These are phyloP conservation scores for Suhomyces vadensis DNA, from an alignment of 805 yeast genomes.

Conservation along the genomic window DNA sequence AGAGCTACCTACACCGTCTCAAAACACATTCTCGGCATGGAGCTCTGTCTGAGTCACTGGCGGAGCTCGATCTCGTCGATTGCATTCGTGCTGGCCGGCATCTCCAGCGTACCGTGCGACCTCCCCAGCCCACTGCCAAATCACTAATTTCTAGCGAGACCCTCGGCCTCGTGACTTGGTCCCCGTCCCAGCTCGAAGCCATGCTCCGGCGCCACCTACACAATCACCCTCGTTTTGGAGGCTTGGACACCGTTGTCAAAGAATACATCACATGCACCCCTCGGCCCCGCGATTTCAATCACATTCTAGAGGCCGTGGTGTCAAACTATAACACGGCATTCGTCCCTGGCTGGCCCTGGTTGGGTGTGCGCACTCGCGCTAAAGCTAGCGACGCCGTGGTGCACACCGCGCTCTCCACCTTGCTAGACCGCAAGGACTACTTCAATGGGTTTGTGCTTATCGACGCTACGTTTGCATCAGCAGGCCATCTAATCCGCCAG, in stretches of 20 bases:
- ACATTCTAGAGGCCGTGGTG: not conserved
- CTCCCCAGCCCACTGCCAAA: not conserved
- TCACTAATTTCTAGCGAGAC: not conserved
- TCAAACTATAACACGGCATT: too few relatives aligned
- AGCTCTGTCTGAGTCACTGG: too few relatives aligned
- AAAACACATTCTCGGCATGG: too few relatives aligned
- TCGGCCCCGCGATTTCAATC: conserved; percentile 12
- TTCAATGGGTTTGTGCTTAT: conserved; percentile 26
- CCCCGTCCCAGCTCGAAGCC: conserved; percentile 5
- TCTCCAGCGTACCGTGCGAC: conserved; percentile 6
- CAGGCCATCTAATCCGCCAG: conserved; percentile 5
- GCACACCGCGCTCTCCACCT: conserved; percentile 15
- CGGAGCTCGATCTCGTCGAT: conserved; percentile 1
- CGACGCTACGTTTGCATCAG: conserved; percentile 24
- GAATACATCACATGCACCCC: conserved; percentile 23
- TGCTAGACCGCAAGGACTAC: conserved; percentile 31
- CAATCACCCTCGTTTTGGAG: not conserved
- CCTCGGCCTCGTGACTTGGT: conserved; percentile 1
- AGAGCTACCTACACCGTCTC: conserved; percentile 23
- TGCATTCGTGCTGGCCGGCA: conserved; percentile 8
- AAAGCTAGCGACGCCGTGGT: conserved; percentile 2
- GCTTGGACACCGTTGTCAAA: conserved; percentile 10
- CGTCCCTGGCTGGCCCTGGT: too few relatives aligned
- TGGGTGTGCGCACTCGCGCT: not conserved
- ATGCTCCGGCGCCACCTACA: conserved; percentile 6